These are phyloP conservation scores for Sporothrix pallida DNA, from an alignment of 2,329 filamentous ascomycete genomes.

Conservation along the genomic window DNA sequence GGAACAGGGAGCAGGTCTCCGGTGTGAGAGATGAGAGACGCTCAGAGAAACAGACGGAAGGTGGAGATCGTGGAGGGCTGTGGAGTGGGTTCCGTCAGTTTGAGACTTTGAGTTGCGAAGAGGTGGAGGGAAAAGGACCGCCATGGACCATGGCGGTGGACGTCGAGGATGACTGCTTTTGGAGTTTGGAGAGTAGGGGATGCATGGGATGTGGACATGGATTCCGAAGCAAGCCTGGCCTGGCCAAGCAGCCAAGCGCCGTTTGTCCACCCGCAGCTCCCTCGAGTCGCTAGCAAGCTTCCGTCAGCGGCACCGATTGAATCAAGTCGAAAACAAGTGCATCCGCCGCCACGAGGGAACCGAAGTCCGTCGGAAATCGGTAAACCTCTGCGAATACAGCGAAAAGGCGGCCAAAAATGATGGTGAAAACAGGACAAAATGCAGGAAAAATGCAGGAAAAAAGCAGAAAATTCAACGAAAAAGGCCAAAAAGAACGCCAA, in stretches of 20 bases:
- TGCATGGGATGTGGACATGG: background rate
- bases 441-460: background rate
- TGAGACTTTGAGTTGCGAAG: too few species aligned
- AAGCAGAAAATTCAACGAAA: background rate
- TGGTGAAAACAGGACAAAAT: background rate
- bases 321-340: too few species aligned
- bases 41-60: background rate
- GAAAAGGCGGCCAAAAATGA: background rate
- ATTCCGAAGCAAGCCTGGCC: background rate
- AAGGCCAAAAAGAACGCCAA: background rate
- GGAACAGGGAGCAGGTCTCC: too few species aligned
- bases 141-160: background rate
- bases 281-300: slow-evolving; percentile 7
- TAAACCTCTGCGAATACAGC: background rate
- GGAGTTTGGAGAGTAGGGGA: background rate
- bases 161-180: background rate
- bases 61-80: background rate
- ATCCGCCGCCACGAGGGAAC: background rate
- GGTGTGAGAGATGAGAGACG: too few species aligned
- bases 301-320: slow-evolving; percentile 8
- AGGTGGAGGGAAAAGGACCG: slow-evolving; percentile 11
- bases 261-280: background rate
- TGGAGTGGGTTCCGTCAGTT: too few species aligned
- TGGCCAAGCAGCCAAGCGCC: background rate
- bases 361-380: slow-evolving; percentile 23